Conservation (phyloP, 2,329 filamentous ascomycete genomes). For the Aureobasidium sp. region DNA sequence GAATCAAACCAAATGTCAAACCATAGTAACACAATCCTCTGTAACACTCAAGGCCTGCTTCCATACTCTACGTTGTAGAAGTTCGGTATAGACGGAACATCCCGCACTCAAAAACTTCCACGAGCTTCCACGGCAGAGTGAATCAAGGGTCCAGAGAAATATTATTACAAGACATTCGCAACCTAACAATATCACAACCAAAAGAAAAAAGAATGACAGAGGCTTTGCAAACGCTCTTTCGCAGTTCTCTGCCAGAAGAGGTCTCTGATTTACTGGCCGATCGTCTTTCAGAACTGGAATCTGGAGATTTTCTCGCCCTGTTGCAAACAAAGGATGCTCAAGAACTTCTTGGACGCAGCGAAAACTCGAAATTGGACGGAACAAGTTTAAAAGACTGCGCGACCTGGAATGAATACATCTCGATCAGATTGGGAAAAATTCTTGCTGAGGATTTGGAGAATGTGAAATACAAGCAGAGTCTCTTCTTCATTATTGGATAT, state of each 20-base stretch:
- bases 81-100: neutral
- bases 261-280: conserved; percentile 33
- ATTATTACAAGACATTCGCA: conserved; percentile 1
- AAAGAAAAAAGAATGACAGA: conserved; percentile 25
- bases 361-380: conserved; percentile 29
- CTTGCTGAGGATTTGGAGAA: conserved; percentile 24
- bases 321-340: conserved; percentile 35
- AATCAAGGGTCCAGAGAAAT: conserved; percentile 11
- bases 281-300: conserved; percentile 34
- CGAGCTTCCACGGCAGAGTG: neutral
- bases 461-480: conserved; percentile 34
- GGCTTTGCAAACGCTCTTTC: conserved; percentile 35
- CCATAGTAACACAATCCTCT: too few relatives aligned
- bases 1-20: too few relatives aligned
- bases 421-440: conserved; percentile 37
- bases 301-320: conserved; percentile 37
- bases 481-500: conserved; percentile 53
- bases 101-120: neutral
- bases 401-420: conserved; percentile 41
- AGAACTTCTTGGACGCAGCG: conserved; percentile 35
- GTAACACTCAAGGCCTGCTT: too few relatives aligned
- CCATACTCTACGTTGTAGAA: too few relatives aligned
- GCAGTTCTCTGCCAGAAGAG: conserved; percentile 36
- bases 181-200: neutral
- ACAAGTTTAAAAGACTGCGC: conserved; percentile 30